These are phyloP conservation scores for Ceratocystis cubensis DNA, from an alignment of 2,329 filamentous ascomycete species.

Conservation along the genomic window DNA sequence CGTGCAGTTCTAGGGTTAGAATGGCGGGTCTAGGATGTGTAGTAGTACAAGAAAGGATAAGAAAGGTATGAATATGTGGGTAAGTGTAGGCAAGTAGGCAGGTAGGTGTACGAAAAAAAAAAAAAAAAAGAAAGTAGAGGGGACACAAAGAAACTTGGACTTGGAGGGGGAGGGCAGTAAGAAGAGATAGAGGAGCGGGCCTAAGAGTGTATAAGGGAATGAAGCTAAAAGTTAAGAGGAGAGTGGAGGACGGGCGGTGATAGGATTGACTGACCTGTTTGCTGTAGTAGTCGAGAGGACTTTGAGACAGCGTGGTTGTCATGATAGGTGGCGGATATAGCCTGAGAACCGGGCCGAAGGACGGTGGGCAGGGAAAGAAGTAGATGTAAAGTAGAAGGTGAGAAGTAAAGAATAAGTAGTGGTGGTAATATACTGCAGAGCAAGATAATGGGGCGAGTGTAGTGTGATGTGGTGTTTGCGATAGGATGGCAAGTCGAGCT, in stretches of 20 bases:
- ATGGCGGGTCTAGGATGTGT: neutral
- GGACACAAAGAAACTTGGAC: too few relatives aligned
- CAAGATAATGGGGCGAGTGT: neutral
- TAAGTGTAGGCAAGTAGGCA: too few relatives aligned
- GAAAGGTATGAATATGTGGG: neutral
- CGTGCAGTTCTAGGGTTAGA: neutral
- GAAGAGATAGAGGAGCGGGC: too few relatives aligned
- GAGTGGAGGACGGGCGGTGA: neutral
- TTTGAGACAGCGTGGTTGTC: conserved; percentile 19
- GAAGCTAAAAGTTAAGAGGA: neutral
- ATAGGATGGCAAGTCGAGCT: neutral
- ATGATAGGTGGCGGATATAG: conserved; percentile 4
- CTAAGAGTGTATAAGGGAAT: neutral
- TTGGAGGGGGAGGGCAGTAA: too few relatives aligned
- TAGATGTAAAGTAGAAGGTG: neutral
- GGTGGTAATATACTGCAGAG: neutral
- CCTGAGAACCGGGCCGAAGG: neutral
- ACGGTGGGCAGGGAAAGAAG: neutral
- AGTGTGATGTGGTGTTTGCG: neutral
- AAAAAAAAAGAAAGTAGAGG: neutral
- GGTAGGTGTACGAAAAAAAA: neutral
- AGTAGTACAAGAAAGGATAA: neutral
- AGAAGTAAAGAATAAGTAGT: neutral
- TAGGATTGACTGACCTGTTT: conserved; percentile 15
- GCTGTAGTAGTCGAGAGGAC: conserved; percentile 18